Conservation (phyloP, 2,329 filamentous ascomycete genomes). For the Xylariaceae sp. region DNA sequence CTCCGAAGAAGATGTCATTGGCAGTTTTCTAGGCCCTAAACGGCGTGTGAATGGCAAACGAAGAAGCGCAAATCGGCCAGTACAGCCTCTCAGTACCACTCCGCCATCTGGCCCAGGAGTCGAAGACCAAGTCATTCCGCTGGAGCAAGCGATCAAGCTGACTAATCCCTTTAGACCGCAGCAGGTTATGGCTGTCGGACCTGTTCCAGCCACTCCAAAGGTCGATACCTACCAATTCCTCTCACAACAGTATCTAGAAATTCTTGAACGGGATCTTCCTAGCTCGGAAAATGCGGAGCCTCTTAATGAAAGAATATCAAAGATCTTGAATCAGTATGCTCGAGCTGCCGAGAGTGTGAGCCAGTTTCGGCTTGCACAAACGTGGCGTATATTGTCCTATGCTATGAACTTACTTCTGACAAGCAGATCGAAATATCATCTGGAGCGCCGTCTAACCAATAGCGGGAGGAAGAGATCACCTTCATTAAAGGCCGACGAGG, state of each 20-base stretch:
- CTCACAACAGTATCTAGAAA: constrained; percentile 61
- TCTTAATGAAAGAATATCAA: constrained; percentile 54
- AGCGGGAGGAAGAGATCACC: constrained; percentile 24
- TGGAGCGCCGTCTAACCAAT: constrained; percentile 53
- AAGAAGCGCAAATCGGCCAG: constrained; percentile 51
- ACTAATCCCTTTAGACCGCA: constrained; percentile 64
- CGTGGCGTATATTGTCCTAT: constrained; percentile 66
- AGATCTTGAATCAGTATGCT: constrained; percentile 63
- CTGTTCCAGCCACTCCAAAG: constrained; percentile 58
- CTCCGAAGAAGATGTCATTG: constrained; percentile 68
- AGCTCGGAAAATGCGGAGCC: constrained; percentile 43
- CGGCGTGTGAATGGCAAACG: constrained; percentile 49
- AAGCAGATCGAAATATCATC: constrained; percentile 62
- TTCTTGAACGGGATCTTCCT: constrained; percentile 57
- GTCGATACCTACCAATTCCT: constrained; percentile 62
- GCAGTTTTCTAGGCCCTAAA: constrained; percentile 61
- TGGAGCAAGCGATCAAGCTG: constrained; percentile 64
- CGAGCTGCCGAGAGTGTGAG: constrained; percentile 61
- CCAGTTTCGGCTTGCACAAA: constrained; percentile 66
- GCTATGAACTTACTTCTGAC: constrained; percentile 60
- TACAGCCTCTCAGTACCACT: constrained; percentile 57
- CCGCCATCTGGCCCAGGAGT: constrained; percentile 53
- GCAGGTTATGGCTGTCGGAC: constrained; percentile 68
- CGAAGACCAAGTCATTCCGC: constrained; percentile 53
- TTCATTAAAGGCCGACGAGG: constrained; percentile 22